phyloP scores from a whole-genome alignment of 169 alveolate species.

The Pseudocohnilembus persalinus region DNA sequence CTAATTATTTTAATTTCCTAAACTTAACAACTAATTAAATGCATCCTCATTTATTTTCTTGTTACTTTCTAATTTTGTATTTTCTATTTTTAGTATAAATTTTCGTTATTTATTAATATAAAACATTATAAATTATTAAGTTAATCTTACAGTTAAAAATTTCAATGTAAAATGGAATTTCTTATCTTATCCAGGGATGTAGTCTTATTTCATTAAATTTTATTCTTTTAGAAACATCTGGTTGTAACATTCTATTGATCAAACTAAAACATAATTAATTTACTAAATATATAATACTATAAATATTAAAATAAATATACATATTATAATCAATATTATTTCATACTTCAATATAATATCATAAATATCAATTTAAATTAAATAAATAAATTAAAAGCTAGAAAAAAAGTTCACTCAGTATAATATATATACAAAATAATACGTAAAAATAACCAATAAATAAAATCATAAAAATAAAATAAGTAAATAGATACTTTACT shows the following conservation, averaged over 20 bases:
- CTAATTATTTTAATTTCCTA: constrained; percentile 3
- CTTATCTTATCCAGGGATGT: constrained; percentile 51
- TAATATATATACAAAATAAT: too few species aligned
- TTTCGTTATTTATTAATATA: too few species aligned
- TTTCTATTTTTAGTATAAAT: constrained; percentile 13
- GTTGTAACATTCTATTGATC: constrained; percentile 41
- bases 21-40: constrained; percentile 16
- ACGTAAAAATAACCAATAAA: neutral
- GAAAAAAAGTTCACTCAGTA: too few species aligned
- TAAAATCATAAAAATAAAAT: too few species aligned
- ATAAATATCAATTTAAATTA: too few species aligned
- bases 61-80: constrained; percentile 35
- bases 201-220: constrained; percentile 45
- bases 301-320: too few species aligned
- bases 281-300: too few species aligned
- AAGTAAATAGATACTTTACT: too few species aligned
- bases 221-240: constrained; percentile 41
- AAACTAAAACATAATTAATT: constrained; percentile 6
- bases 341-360: too few species aligned
- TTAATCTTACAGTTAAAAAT: constrained; percentile 20
- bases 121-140: too few species aligned
- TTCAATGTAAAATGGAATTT: constrained; percentile 52
- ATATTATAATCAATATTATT: too few species aligned
- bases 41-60: constrained; percentile 25
- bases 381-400: too few species aligned